These are phyloP conservation scores for Kodamaea anthophila DNA, from an alignment of 1,139 yeast species.

Conservation along the genomic window DNA sequence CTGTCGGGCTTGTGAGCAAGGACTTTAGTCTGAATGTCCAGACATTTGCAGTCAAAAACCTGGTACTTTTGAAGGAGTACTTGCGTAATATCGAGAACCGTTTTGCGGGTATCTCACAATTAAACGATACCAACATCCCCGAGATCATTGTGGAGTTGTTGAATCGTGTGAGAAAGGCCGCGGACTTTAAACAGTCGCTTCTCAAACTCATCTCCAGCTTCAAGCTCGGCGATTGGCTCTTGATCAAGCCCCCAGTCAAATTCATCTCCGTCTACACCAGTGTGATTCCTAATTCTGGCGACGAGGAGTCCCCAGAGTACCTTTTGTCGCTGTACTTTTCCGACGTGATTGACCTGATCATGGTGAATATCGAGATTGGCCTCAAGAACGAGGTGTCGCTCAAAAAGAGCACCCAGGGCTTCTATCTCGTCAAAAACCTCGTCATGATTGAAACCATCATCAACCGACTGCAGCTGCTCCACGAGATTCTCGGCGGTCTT, in stretches of 20 bases:
- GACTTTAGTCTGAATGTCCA: constrained; percentile 9
- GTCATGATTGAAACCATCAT: constrained; percentile 71
- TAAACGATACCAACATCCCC: constrained; percentile 61
- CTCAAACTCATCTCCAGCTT: constrained; percentile 44
- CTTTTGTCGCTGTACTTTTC: constrained; percentile 60
- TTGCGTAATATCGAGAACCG: constrained; percentile 49
- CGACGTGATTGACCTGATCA: constrained; percentile 70
- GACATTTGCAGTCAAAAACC: constrained; percentile 10
- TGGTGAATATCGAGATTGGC: constrained; percentile 52
- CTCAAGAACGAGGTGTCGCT: constrained; percentile 35
- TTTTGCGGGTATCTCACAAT: constrained; percentile 39
- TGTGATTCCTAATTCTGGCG: constrained; percentile 30
- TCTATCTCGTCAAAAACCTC: constrained; percentile 64
- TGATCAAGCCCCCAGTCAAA: constrained; percentile 43
- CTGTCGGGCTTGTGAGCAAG: constrained; percentile 9
- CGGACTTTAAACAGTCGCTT: constrained; percentile 57
- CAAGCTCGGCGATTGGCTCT: constrained; percentile 67
- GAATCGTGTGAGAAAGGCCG: constrained; percentile 56
- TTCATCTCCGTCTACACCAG: constrained; percentile 48
- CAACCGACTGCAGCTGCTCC: constrained; percentile 50
- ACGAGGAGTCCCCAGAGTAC: constrained; percentile 40
- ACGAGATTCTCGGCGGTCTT: constrained; percentile 50
- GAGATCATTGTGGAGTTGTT: constrained; percentile 62
- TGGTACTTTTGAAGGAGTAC: constrained; percentile 44
- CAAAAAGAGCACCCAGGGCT: constrained; percentile 57